These are phyloP conservation scores for Hypoxylon subgilvum DNA, from an alignment of 495 filamentous ascomycete genomes.

Conservation along the genomic window DNA sequence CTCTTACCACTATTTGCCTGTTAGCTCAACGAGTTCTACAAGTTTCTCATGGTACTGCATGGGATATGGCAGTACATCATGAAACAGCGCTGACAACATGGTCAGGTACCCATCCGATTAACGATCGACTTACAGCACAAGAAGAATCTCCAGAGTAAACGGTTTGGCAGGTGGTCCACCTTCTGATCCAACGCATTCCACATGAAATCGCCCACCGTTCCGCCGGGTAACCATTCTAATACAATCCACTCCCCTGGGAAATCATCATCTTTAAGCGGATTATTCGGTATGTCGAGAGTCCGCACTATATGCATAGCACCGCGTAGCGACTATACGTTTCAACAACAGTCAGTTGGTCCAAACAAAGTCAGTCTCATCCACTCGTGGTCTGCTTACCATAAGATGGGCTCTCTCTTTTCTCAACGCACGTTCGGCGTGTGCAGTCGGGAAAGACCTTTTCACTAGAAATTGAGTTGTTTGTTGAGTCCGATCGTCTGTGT, in stretches of 20 bases:
- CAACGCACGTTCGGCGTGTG: neutral
- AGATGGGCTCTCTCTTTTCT: neutral
- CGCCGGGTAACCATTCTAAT: conserved; percentile 13
- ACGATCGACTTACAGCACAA: conserved; percentile 16
- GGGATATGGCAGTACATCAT: neutral
- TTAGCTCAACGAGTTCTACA: conserved; percentile 4
- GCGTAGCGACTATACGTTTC: neutral
- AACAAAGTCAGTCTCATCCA: neutral
- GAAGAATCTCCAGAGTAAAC: conserved; percentile 27
- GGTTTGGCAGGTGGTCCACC: conserved; percentile 5
- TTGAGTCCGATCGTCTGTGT: neutral
- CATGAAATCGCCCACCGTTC: conserved; percentile 2
- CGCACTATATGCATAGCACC: conserved; percentile 17
- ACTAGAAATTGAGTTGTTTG: neutral
- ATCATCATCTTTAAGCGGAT: neutral
- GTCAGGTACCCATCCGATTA: neutral
- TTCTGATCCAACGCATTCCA: neutral
- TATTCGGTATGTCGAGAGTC: neutral
- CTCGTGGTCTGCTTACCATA: neutral
- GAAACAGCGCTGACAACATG: neutral
- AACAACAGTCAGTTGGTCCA: neutral
- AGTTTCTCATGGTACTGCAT: neutral
- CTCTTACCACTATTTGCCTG: conserved; percentile 15
- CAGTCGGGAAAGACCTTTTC: neutral
- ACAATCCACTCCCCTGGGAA: neutral